A percentile compares a stretch with the other conserved stretches of the same genome.
These are phyloP conservation scores for Lumnitzera littorea DNA, from an alignment of 345 rosid genomes.

Conservation along the genomic window DNA sequence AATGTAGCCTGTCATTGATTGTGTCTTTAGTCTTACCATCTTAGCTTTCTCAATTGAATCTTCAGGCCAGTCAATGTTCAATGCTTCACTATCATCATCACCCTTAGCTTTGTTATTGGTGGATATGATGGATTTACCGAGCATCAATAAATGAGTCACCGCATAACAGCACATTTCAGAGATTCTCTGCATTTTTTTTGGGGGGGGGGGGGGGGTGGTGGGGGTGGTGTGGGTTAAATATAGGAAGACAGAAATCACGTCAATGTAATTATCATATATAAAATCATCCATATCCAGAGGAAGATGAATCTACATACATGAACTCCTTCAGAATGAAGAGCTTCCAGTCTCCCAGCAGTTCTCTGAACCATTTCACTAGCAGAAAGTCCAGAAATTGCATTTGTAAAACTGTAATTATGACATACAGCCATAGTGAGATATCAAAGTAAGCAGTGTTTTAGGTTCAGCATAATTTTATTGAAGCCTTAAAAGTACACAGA, in stretches of 20 bases:
- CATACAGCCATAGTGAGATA: not conserved
- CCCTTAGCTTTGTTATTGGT: conserved; percentile 53
- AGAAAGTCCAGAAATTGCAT: conserved; percentile 55
- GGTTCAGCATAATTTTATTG: not conserved
- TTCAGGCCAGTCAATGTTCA: conserved; percentile 83
- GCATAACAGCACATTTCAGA: conserved; percentile 94
- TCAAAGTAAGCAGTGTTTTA: not conserved
- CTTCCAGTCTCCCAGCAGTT: conserved; percentile 79
- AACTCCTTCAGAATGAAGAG: conserved; percentile 94
- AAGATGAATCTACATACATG: conserved; percentile 52
- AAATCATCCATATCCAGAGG: not conserved
- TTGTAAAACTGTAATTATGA: conserved; percentile 58
- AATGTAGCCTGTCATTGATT: conserved; percentile 56
- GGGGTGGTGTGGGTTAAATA: no score
- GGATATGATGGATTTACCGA: conserved; percentile 75
- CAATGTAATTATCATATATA: not conserved
- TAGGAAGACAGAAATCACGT: not conserved
- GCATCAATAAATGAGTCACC: conserved; percentile 66
- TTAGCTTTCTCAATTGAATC: conserved; percentile 86
- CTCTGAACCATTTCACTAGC: conserved; percentile 71
- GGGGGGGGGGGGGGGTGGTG: no score
- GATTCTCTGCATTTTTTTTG: conserved; percentile 60
- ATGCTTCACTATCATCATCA: conserved; percentile 37
- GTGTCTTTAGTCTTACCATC: conserved; percentile 61
- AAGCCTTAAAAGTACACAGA: not conserved